These are phyloP conservation scores for Sphagnum fallax DNA, from an alignment of 228 moss, liverwort and hornwort genomes.

Conservation along the genomic window DNA sequence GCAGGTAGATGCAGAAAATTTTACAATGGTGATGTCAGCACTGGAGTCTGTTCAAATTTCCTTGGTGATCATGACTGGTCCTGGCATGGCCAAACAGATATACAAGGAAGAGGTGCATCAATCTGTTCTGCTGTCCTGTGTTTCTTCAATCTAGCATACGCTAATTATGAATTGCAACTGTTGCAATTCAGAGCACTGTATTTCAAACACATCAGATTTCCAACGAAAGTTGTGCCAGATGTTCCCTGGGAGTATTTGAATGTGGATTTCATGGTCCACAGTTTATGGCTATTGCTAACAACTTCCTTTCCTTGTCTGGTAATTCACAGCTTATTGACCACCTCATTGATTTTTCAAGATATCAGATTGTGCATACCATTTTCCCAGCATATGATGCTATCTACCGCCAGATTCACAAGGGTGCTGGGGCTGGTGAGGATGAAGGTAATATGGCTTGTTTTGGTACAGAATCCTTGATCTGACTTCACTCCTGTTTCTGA, in stretches of 20 bases:
- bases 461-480: not conserved
- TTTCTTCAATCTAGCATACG: not conserved
- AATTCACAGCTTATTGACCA: slow-evolving; percentile 67
- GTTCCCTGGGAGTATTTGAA: no score
- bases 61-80: slow-evolving; percentile 69
- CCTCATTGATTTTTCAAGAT: slow-evolving; percentile 73
- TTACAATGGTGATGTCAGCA: slow-evolving; percentile 63
- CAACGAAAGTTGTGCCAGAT: no score
- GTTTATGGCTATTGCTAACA: no score
- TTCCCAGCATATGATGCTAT: slow-evolving; percentile 84
- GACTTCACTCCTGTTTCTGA: not conserved
- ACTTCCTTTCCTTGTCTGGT: no score
- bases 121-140: not conserved
- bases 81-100: slow-evolving; percentile 90
- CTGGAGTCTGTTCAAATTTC: slow-evolving; percentile 87
- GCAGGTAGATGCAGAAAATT: slow-evolving; percentile 71
- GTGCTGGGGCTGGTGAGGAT: slow-evolving; percentile 40
- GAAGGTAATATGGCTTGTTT: slow-evolving; percentile 38
- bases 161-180: not conserved
- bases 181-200: no score
- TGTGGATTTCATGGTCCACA: no score
- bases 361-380: slow-evolving; percentile 81
- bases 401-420: slow-evolving; percentile 84
- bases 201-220: no score
- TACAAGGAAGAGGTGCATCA: slow-evolving; percentile 77